Percentiles rank a stretch among this genome's conserved stretches.
These are phyloP conservation scores for Alternaria longipes DNA, from an alignment of 2,329 filamentous ascomycete genomes.

Conservation along the genomic window DNA sequence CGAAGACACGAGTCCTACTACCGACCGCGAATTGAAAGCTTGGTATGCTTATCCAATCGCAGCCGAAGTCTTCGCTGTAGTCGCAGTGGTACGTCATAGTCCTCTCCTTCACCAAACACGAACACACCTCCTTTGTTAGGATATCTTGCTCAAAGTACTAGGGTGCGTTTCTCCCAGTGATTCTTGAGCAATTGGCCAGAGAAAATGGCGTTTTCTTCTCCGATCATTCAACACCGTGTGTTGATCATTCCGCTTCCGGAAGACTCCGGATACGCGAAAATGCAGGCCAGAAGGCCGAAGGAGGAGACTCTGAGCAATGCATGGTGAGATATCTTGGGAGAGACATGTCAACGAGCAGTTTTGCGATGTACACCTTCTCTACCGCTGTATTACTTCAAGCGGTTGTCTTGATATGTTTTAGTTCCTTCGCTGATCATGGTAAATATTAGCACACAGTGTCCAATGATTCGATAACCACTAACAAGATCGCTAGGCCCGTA, in stretches of 20 bases:
- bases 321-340: slow-evolving; percentile 79
- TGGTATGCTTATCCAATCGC: slow-evolving; percentile 95
- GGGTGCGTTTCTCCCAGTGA: slow-evolving; percentile 93
- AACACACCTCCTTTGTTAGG: neutral
- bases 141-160: neutral
- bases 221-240: slow-evolving; percentile 77
- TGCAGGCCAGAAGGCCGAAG: slow-evolving; percentile 20
- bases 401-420: slow-evolving; percentile 89
- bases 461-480: neutral
- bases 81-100: slow-evolving; percentile 72
- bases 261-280: slow-evolving; percentile 20
- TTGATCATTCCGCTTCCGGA: slow-evolving; percentile 62
- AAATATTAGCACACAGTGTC: slow-evolving; percentile 48
- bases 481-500: slow-evolving; percentile 59
- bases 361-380: slow-evolving; percentile 95
- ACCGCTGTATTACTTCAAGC: slow-evolving; percentile 86
- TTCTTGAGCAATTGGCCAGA: slow-evolving; percentile 86
- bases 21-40: slow-evolving; percentile 78
- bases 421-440: slow-evolving; percentile 91
- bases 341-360: slow-evolving; percentile 89
- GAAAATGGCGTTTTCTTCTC: slow-evolving; percentile 86
- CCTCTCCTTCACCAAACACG: neutral
- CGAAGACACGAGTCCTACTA: slow-evolving; percentile 73
- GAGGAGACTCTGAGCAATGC: slow-evolving; percentile 65
- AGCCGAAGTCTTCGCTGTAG: slow-evolving; percentile 92